Base-by-base conservation (phyloP, 2,329 filamentous ascomycete genomes). In the Neopestalotiopsis rosae region DNA sequence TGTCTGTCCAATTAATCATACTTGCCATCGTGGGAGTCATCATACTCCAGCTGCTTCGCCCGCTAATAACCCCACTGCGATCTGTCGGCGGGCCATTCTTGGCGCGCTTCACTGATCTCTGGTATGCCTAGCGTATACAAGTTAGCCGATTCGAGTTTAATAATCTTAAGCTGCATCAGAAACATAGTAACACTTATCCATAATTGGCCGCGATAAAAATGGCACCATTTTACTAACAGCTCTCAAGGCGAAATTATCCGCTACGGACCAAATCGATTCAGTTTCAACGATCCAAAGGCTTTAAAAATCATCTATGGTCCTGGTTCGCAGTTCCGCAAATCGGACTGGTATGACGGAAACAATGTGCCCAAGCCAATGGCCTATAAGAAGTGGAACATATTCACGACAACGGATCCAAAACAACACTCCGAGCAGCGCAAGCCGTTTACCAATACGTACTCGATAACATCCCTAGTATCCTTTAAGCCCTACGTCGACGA, bases 261-360 rank as follows among this genome's bases (percentile, higher is more conserved):
- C 0, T 81, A 86, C 67, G 83, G 82, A 0, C 85, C 84, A 0
- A 79, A 84, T 24, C 80, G 85, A 7, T 87, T 85, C 67, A 85
- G 81, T 45, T 76, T 87, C 69, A 78, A 78, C 49, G 80, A 85
- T 67, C 75, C 79, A 0, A 73, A 79, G 0, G 83, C 82, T 0
- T 71, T 80, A 2, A 84, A 82, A 67, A 76, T 72, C 0, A 81
- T 86, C 28, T 86, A 85, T 69, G 81, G 81, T 1, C 75, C 76
- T 2, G 81, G 81, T 0, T 76, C 72, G 42, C 72, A 74, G 24
- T 80, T 79, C 65, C 28, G 71, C 12, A 82, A 82, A 67, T 80
- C 78, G 0, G 64, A 72, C 0, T 80, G 78, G 76, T 82, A 81
- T 34, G 42, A 69, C 0, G 67, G 76, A 1, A 80, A 74, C 74